A percentile compares a stretch with the other conserved stretches of the same genome.
Conservation (phyloP, 306 rosid species). For the Vicia faba region DNA sequence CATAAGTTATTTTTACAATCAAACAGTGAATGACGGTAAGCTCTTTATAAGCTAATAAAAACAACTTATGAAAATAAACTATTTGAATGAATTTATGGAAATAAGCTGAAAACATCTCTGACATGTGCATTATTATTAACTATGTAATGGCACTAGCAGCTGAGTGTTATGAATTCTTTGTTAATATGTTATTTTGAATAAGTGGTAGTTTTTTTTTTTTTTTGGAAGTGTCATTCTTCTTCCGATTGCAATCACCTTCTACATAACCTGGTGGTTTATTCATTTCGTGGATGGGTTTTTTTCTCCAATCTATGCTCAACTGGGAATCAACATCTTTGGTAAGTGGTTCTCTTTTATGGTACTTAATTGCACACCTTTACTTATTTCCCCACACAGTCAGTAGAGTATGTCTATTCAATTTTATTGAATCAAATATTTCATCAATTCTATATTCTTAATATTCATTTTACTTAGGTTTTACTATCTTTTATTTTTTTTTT, state of each 20-base stretch:
- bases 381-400: neutral
- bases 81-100: neutral
- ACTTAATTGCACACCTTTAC: slow-evolving; percentile 32
- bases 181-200: slow-evolving; percentile 21
- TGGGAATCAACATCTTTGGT: slow-evolving; percentile 93
- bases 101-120: neutral
- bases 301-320: slow-evolving; percentile 92
- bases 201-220: slow-evolving; percentile 37
- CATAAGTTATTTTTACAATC: neutral
- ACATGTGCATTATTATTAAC: slow-evolving; percentile 1
- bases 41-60: slow-evolving; percentile 2
- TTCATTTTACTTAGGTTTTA: neutral
- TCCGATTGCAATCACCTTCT: slow-evolving; percentile 95
- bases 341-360: slow-evolving; percentile 45
- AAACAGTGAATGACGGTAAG: neutral
- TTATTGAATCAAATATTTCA: neutral
- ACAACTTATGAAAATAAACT: neutral
- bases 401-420: slow-evolving; percentile 8
- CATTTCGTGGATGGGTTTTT: slow-evolving; percentile 96
- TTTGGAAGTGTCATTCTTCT: slow-evolving; percentile 72
- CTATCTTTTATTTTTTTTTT: neutral
- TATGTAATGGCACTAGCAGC: slow-evolving; percentile 16
- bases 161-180: slow-evolving; percentile 24
- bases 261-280: slow-evolving; percentile 98
- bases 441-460: neutral